Percentiles rank a stretch among this genome's conserved stretches.
phyloP scores from a whole-genome alignment of 257 asterid genomes.

The Solanum dulcamara region DNA sequence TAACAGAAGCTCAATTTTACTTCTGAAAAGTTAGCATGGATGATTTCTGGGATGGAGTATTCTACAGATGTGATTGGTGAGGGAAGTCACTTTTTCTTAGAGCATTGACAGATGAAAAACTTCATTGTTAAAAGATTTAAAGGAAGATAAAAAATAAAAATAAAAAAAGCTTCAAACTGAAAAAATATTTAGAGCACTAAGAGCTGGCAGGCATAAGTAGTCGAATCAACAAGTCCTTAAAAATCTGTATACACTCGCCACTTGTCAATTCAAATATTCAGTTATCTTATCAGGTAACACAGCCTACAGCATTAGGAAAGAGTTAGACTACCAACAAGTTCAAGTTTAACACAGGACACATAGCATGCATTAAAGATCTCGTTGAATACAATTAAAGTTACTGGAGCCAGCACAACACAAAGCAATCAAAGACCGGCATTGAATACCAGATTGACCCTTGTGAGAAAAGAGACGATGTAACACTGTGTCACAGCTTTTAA shows the following conservation, averaged over 20 bases:
- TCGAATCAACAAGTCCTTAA: not conserved
- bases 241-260: not conserved
- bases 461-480: conserved; percentile 1
- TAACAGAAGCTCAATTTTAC: not conserved
- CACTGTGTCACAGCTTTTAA: conserved; percentile 1
- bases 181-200: not conserved
- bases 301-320: not conserved
- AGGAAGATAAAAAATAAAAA: not conserved
- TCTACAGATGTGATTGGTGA: not conserved
- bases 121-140: not conserved
- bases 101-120: not conserved
- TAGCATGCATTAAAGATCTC: not conserved
- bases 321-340: not conserved
- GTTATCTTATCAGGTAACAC: not conserved
- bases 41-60: not conserved
- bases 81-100: not conserved
- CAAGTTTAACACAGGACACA: not conserved
- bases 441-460: not conserved
- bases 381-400: not conserved
- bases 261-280: not conserved
- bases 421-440: not conserved
- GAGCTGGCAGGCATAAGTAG: not conserved
- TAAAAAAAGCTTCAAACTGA: not conserved
- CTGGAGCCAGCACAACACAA: not conserved
- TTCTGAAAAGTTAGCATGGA: not conserved